These are phyloP conservation scores for Naganishia vishniacii DNA, from an alignment of 768 basidiomycete genomes.

Conservation along the genomic window DNA sequence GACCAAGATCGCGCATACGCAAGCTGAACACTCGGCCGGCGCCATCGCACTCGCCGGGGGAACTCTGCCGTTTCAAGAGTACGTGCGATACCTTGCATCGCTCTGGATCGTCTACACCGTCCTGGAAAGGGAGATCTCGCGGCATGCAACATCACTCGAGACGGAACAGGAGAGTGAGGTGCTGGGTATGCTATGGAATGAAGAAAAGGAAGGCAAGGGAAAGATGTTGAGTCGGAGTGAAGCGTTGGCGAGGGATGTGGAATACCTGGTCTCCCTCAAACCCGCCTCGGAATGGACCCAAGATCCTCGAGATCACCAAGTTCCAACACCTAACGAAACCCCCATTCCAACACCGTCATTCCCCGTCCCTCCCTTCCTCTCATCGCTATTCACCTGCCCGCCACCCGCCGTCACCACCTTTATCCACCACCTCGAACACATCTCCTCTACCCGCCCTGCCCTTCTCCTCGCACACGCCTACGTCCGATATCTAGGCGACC, in stretches of 20 bases:
- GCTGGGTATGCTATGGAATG: slow-evolving; percentile 13
- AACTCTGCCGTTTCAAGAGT: slow-evolving; percentile 60
- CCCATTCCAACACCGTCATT: slow-evolving; percentile 37
- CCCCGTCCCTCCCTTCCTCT: slow-evolving; percentile 52
- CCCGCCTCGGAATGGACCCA: background rate
- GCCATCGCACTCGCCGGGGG: slow-evolving; percentile 60
- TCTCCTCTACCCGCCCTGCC: slow-evolving; percentile 54
- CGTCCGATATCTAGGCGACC: slow-evolving; percentile 74
- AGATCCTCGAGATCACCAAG: background rate
- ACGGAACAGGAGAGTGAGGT: slow-evolving; percentile 16
- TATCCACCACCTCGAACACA: slow-evolving; percentile 55
- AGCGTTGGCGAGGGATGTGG: slow-evolving; percentile 63
- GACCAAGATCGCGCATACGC: slow-evolving; percentile 57
- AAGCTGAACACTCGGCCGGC: slow-evolving; percentile 58
- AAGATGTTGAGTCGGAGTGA: slow-evolving; percentile 52
- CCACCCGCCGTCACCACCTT: slow-evolving; percentile 57
- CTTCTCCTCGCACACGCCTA: slow-evolving; percentile 70
- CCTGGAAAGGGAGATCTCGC: slow-evolving; percentile 22
- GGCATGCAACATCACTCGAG: background rate
- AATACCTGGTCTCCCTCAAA: slow-evolving; percentile 52
- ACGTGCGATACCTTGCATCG: slow-evolving; percentile 66
- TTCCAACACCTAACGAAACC: background rate
- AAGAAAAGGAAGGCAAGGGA: slow-evolving; percentile 18
- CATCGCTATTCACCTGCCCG: slow-evolving; percentile 51
- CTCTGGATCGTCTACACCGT: slow-evolving; percentile 66